Conservation (phyloP, 805 yeast species). For the Priceomyces haplophilus region DNA sequence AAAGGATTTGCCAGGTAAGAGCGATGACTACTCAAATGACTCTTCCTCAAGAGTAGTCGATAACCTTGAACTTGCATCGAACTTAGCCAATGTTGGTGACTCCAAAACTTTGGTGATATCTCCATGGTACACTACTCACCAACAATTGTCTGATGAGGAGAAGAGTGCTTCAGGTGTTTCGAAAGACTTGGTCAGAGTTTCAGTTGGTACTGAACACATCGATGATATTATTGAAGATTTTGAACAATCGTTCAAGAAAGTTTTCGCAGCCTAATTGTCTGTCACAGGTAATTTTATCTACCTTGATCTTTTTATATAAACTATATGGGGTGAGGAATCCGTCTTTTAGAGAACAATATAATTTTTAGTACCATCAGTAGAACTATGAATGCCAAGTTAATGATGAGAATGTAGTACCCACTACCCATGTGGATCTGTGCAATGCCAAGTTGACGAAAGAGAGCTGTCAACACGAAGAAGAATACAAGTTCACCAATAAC, state of each 20-base stretch:
- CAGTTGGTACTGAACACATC: constrained; percentile 88
- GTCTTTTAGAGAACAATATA: constrained; percentile 2
- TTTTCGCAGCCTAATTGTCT: constrained; percentile 30
- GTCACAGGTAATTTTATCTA: neutral
- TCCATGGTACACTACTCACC: constrained; percentile 95
- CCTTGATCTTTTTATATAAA: neutral
- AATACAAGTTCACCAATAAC: constrained; percentile 11
- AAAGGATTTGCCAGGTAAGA: constrained; percentile 51
- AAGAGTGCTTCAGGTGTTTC: constrained; percentile 82
- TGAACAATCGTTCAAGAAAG: constrained; percentile 75
- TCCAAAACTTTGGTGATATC: constrained; percentile 93
- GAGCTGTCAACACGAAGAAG: constrained; percentile 7
- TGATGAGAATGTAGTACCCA: constrained; percentile 9
- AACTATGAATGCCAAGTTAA: neutral
- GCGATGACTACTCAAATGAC: constrained; percentile 61
- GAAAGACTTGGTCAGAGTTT: constrained; percentile 80
- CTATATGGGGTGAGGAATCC: neutral
- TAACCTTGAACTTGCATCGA: constrained; percentile 77
- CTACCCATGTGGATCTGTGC: constrained; percentile 10
- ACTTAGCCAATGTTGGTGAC: constrained; percentile 96
- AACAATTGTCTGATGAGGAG: constrained; percentile 81
- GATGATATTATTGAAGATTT: constrained; percentile 89
- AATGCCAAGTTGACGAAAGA: constrained; percentile 8
- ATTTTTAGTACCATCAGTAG: neutral
- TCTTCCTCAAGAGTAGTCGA: constrained; percentile 86